These are phyloP conservation scores for Phascolomyces articulosus DNA, from an alignment of 371 early-diverging fungal species.

Conservation along the genomic window DNA sequence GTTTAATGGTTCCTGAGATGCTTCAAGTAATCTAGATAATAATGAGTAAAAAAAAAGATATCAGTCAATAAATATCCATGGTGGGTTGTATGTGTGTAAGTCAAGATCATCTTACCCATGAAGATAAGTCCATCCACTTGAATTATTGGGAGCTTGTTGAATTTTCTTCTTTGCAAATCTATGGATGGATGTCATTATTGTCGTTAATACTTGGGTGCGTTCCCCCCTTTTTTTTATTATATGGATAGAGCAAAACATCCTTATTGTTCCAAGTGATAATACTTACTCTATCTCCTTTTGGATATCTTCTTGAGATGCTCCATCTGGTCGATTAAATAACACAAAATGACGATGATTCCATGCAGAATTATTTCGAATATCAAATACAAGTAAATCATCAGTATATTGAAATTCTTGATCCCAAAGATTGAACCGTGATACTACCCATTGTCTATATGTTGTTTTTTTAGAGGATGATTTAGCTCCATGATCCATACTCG, in stretches of 20 bases:
- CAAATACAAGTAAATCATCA: constrained; percentile 70
- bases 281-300: constrained; percentile 68
- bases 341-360: constrained; percentile 96
- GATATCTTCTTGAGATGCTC: constrained; percentile 42
- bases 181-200: neutral
- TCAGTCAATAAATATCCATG: neutral
- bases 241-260: too few relatives aligned
- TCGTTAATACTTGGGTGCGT: too few relatives aligned
- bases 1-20: constrained; percentile 34
- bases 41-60: neutral
- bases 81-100: too few relatives aligned
- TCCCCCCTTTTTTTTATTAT: too few relatives aligned
- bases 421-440: constrained; percentile 79
- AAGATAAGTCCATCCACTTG: constrained; percentile 90
- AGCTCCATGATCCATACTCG: too few relatives aligned
- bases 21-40: constrained; percentile 49
- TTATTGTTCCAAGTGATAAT: too few relatives aligned
- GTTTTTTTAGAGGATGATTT: too few relatives aligned
- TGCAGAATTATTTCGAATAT: constrained; percentile 96
- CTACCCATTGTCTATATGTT: constrained; percentile 88
- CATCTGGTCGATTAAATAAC: constrained; percentile 52
- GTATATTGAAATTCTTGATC: constrained; percentile 75
- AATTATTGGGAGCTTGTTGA: constrained; percentile 81
- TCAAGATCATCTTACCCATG: constrained; percentile 57
- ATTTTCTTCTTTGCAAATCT: constrained; percentile 74